phyloP scores from a whole-genome alignment of 768 basidiomycete species.

The Mycena filopes region DNA sequence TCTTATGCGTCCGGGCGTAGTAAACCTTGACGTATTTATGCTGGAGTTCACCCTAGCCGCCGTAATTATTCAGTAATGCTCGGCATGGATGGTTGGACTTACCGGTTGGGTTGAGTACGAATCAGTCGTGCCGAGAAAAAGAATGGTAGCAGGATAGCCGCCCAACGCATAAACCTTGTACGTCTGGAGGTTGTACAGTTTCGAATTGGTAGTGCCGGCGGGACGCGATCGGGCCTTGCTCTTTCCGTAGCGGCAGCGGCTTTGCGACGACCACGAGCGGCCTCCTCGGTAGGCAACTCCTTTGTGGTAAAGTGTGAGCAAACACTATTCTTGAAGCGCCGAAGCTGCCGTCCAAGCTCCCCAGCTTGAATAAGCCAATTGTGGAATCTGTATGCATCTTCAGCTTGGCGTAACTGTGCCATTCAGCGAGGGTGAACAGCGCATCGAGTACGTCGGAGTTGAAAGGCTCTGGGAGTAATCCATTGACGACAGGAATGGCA shows the following conservation, averaged over 20 bases:
- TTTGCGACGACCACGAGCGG: constrained; percentile 16
- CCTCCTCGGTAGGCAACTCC: constrained; percentile 10
- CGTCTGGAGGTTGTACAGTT: constrained; percentile 40
- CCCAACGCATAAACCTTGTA: constrained; percentile 48
- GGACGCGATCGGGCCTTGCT: background rate
- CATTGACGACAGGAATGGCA: constrained; percentile 44
- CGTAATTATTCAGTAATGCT: background rate
- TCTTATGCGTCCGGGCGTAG: constrained; percentile 44
- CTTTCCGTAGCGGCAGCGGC: constrained; percentile 14
- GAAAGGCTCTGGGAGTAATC: background rate
- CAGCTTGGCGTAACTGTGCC: constrained; percentile 13
- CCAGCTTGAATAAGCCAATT: constrained; percentile 32
- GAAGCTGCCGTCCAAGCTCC: background rate
- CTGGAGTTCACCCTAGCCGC: constrained; percentile 49
- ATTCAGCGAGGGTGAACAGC: background rate
- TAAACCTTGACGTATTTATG: constrained; percentile 46
- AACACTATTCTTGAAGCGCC: background rate
- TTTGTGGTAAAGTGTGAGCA: background rate
- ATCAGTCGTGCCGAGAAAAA: constrained; percentile 45
- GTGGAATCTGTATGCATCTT: background rate
- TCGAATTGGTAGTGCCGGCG: constrained; percentile 4
- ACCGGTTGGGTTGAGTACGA: constrained; percentile 51
- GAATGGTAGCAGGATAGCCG: constrained; percentile 42
- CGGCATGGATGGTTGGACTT: constrained; percentile 1
- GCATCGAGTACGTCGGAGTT: constrained; percentile 7